Evolutionary conservation across 257 asterid species (phyloP).

Genomic region (Solanum chiquidenum): DNA sequence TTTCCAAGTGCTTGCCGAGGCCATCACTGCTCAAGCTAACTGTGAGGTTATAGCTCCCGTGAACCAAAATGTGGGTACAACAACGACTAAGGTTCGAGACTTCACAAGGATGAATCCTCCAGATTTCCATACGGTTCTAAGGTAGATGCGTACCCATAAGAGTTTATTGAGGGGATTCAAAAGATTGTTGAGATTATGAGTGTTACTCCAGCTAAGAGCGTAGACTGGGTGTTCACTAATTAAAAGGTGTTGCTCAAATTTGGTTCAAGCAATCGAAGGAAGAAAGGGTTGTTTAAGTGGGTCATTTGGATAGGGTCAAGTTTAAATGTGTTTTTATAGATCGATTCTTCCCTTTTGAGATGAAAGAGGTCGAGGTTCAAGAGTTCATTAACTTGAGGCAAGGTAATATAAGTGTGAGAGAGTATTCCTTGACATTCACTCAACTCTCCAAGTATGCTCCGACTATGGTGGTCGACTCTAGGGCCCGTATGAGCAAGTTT

Average conservation of each 20-base stretch:
- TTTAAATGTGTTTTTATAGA: neutral
- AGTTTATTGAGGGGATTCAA: neutral
- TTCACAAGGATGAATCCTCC: neutral
- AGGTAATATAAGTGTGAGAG: neutral
- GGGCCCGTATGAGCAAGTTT: neutral
- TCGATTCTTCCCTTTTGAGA: neutral
- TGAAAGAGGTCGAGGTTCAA: neutral
- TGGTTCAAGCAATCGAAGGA: neutral
- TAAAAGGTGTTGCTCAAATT: neutral
- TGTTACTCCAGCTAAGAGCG: neutral
- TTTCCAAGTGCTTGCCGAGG: neutral
- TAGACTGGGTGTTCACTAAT: neutral
- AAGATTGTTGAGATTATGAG: too few relatives aligned
- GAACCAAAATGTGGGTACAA: neutral
- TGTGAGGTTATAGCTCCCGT: neutral
- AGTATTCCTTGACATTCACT: neutral
- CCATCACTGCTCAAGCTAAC: neutral
- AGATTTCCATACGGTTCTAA: too few relatives aligned
- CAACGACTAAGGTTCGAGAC: neutral
- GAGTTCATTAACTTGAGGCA: neutral
- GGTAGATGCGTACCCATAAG: neutral
- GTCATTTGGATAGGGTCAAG: neutral
- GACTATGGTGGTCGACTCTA: neutral
- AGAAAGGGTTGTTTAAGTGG: neutral
- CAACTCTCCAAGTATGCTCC: neutral